Conservation (phyloP, 345 rosid species). For the Sapria himalayana region DNA sequence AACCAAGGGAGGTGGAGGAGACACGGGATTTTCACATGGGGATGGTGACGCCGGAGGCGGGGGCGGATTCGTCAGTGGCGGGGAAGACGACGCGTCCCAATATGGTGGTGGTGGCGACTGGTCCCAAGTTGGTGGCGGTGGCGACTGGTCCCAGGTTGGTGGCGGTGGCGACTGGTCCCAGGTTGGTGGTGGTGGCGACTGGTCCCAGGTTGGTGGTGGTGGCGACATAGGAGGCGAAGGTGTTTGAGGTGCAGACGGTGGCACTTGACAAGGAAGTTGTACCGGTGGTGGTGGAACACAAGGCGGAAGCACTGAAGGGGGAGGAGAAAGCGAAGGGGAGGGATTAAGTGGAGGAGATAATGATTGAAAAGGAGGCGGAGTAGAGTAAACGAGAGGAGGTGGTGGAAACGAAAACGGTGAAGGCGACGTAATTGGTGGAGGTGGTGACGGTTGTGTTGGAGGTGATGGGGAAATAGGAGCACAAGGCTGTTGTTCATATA, state of each 20-base stretch:
- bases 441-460: not conserved
- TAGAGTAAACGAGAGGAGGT: constrained; percentile 3
- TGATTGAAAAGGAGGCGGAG: constrained; percentile 3
- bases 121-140: constrained; percentile 14
- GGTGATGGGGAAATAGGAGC: not conserved
- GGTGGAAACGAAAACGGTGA: constrained; percentile 2
- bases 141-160: constrained; percentile 10
- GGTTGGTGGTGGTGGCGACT: constrained; percentile 14
- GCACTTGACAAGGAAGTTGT: constrained; percentile 16
- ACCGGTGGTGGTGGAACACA: constrained; percentile 17
- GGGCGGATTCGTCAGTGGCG: constrained; percentile 21
- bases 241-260: constrained; percentile 11
- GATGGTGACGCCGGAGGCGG: constrained; percentile 13
- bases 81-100: constrained; percentile 18
- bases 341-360: constrained; percentile 14
- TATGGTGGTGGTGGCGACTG: constrained; percentile 16
- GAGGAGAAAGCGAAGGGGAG: constrained; percentile 13
- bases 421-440: not conserved
- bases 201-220: constrained; percentile 11
- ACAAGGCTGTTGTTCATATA: constrained; percentile 7
- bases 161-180: constrained; percentile 16
- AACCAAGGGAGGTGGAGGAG: constrained; percentile 23
- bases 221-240: constrained; percentile 11
- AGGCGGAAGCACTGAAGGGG: constrained; percentile 5
- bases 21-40: constrained; percentile 22